These are phyloP conservation scores for Candida nitratophila DNA, from an alignment of 805 yeast species.

Conservation along the genomic window DNA sequence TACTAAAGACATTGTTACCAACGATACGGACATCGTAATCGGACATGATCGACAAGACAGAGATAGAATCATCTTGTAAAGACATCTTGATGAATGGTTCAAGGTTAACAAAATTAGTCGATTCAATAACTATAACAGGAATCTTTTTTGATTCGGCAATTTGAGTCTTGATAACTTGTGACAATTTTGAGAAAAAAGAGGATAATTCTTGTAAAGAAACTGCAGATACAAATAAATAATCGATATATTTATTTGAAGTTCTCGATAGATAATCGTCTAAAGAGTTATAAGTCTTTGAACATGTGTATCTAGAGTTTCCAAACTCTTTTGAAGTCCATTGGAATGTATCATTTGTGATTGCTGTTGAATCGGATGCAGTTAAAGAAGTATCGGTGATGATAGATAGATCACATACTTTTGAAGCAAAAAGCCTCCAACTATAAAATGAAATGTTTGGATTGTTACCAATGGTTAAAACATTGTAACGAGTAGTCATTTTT, in stretches of 20 bases:
- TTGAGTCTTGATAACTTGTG: conserved; percentile 27
- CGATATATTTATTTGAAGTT: conserved; percentile 19
- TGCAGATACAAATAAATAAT: conserved; percentile 40
- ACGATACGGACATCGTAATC: conserved; percentile 49
- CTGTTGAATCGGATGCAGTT: neutral
- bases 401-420: conserved; percentile 35
- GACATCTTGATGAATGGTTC: conserved; percentile 58
- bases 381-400: conserved; percentile 27
- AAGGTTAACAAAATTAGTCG: conserved; percentile 63
- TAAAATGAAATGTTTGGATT: conserved; percentile 55
- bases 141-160: conserved; percentile 17
- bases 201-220: conserved; percentile 47
- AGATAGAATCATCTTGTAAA: conserved; percentile 24
- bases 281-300: conserved; percentile 13
- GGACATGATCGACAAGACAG: conserved; percentile 51
- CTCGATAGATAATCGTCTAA: conserved; percentile 19
- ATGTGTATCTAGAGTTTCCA: conserved; percentile 24
- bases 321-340: conserved; percentile 26
- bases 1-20: conserved; percentile 26
- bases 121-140: conserved; percentile 56
- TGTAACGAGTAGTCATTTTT: conserved; percentile 15
- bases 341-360: conserved; percentile 10
- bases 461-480: conserved; percentile 38
- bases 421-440: conserved; percentile 47
- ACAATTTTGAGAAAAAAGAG: conserved; percentile 29